Conservation (phyloP, 208 protist genomes). For the Trypanosoma cruzi region DNA sequence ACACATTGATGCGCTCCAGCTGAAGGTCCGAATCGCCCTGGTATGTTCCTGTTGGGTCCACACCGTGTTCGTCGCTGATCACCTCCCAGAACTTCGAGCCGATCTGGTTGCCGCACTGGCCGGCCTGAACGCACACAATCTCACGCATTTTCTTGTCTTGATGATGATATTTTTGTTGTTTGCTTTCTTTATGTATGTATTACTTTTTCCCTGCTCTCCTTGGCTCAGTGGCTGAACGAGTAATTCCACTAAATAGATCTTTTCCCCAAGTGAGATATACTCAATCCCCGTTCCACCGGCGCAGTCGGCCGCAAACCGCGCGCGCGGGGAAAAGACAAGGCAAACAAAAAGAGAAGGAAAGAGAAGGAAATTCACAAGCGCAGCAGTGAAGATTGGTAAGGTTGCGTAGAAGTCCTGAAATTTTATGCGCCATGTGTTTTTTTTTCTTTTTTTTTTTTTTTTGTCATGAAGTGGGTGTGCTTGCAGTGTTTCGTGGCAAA, state of each 20-base stretch:
- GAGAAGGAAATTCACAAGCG: too few relatives aligned
- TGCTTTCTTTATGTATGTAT: too few relatives aligned
- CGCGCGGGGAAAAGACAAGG: not conserved
- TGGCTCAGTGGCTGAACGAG: too few relatives aligned
- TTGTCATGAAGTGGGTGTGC: too few relatives aligned
- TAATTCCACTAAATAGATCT: not conserved
- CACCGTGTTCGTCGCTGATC: conserved; percentile 73
- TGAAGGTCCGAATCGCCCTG: conserved; percentile 94
- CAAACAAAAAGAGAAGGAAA: not conserved
- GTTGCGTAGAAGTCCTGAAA: too few relatives aligned
- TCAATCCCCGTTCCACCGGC: not conserved
- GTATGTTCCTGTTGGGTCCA: conserved; percentile 96
- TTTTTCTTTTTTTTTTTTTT: not conserved
- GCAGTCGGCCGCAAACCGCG: too few relatives aligned
- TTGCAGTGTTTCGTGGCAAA: too few relatives aligned
- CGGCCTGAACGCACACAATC: conserved; percentile 77
- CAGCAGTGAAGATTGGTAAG: conserved; percentile 9
- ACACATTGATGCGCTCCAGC: conserved; percentile 98
- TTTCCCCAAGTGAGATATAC: not conserved
- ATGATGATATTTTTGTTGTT: conserved; percentile 17
- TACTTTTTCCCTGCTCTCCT: not conserved
- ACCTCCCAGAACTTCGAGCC: conserved; percentile 88
- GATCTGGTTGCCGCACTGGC: conserved; percentile 85
- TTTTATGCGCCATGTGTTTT: too few relatives aligned
- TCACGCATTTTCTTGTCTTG: conserved; percentile 81